Base-by-base conservation (phyloP, 306 rosid species). In the Prunus persica region DNA sequence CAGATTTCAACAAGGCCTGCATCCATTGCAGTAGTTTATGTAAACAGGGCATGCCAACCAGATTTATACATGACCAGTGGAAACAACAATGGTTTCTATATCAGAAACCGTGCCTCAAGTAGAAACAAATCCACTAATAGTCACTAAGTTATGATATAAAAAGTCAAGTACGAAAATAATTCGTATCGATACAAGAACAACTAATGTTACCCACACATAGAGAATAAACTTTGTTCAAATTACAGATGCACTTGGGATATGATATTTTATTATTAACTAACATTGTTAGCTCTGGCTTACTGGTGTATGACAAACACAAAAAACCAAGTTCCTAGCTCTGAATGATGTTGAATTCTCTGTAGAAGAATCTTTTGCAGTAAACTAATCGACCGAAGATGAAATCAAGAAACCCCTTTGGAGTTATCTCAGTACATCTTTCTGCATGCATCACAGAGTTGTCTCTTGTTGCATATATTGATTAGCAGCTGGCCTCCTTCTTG, bases 401-500 rank as follows among this genome's bases (percentile, higher is more conserved):
- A 58, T 11, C 67, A 45, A 73, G 50, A n/a, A 73, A 43, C 43
- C 41, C 27, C 5, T 60, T 60, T 73, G 56, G 57, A 12, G 5
- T 58, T 71, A 34, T 55, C 75, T 71, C 65, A 4, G 9, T 38
- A 38, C 9, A 38, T 38, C 43, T 6, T 7, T 38, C 43, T 38
- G 43, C 43, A 38, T 38, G 30, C 60, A 27, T 25, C 25, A 27
- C 57, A 52, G 9, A 56, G 12, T 22, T 38, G 43, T 38, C 43
- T 38, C 43, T 38, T 38, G 43, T 38, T 34, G 41, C 41, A 34
- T 34, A 34, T 34, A 34, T 34, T 71, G 10, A 3, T 3, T 3
- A 69, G 64, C 34, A 60, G 65, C n/a, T 54, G 14, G 65, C 32
- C 51, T 55, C 52, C 76, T 72, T 20, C 51, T 74, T 14, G 52